phyloP scores from a whole-genome alignment of 306 rosid genomes.

The Cercis canadensis region DNA sequence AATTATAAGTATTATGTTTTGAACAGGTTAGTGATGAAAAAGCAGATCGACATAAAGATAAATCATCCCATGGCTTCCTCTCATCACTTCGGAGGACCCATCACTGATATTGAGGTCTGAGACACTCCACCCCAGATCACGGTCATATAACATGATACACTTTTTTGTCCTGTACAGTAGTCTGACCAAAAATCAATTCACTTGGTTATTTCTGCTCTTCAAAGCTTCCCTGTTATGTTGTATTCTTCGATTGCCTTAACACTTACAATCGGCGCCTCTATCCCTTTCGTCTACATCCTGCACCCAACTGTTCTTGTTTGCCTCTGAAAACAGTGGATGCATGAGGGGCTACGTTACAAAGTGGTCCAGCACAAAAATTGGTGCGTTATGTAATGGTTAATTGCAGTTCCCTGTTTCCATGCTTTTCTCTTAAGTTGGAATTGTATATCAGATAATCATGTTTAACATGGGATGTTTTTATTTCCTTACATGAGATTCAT shows the following conservation, averaged over 20 bases:
- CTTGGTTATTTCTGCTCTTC: conserved; percentile 38
- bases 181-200: conserved; percentile 41
- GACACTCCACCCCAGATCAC: conserved; percentile 1
- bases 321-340: conserved; percentile 42
- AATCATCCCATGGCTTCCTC: conserved; percentile 61
- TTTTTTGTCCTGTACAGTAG: conserved; percentile 52
- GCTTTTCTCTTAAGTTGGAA: too few species aligned
- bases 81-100: conserved; percentile 66
- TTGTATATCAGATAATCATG: too few species aligned
- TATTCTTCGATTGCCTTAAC: conserved; percentile 32
- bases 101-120: conserved; percentile 43
- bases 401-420: too few species aligned
- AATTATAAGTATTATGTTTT: conserved; percentile 28
- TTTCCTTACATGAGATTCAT: too few species aligned
- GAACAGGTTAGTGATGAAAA: conserved; percentile 61
- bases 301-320: conserved; percentile 34
- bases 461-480: too few species aligned
- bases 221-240: conserved; percentile 32
- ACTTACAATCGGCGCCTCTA: not conserved
- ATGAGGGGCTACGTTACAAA: conserved; percentile 30
- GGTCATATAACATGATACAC: conserved; percentile 32
- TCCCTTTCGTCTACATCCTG: conserved; percentile 4
- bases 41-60: conserved; percentile 58
- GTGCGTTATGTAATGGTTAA: too few species aligned
- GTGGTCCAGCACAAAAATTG: too few species aligned